Evolutionary conservation across 768 basidiomycete genomes (phyloP).

Genomic region (Albatrellus ellisii): DNA sequence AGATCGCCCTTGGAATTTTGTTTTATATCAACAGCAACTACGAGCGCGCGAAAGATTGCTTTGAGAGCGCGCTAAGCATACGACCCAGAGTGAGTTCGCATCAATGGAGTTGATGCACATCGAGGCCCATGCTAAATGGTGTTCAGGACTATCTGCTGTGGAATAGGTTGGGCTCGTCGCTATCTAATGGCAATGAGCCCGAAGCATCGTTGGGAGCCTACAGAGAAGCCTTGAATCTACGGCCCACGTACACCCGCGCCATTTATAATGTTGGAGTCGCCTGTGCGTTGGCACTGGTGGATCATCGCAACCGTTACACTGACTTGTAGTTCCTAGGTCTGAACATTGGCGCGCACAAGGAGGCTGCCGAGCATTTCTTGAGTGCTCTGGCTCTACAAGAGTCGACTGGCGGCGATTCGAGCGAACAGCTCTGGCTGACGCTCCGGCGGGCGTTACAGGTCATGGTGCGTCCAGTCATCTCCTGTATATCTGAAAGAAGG

Average conservation of each 20-base stretch:
- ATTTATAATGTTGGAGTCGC: slow-evolving; percentile 98
- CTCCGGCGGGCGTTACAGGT: slow-evolving; percentile 66
- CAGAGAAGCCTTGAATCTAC: slow-evolving; percentile 75
- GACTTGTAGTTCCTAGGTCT: slow-evolving; percentile 42
- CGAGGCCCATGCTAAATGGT: neutral
- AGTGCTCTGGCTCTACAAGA: slow-evolving; percentile 76
- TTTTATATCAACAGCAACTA: slow-evolving; percentile 86
- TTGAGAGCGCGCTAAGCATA: slow-evolving; percentile 71
- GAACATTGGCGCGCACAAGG: slow-evolving; percentile 90
- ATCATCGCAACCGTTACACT: neutral
- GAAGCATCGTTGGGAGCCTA: slow-evolving; percentile 91
- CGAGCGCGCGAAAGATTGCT: slow-evolving; percentile 87
- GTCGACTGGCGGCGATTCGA: slow-evolving; percentile 52
- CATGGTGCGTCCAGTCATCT: slow-evolving; percentile 43
- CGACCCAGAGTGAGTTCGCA: slow-evolving; percentile 47
- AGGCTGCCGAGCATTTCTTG: slow-evolving; percentile 93
- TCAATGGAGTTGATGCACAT: neutral
- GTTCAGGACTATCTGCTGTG: slow-evolving; percentile 80
- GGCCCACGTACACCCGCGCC: slow-evolving; percentile 93
- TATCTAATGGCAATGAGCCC: slow-evolving; percentile 89
- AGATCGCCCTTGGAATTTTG: slow-evolving; percentile 84
- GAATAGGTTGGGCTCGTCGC: slow-evolving; percentile 89
- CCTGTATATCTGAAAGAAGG: neutral
- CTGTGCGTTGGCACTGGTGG: slow-evolving; percentile 41
- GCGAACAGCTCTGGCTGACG: slow-evolving; percentile 83